Conservation (phyloP, 2,329 filamentous ascomycete species). For the Leptographium flavum region DNA sequence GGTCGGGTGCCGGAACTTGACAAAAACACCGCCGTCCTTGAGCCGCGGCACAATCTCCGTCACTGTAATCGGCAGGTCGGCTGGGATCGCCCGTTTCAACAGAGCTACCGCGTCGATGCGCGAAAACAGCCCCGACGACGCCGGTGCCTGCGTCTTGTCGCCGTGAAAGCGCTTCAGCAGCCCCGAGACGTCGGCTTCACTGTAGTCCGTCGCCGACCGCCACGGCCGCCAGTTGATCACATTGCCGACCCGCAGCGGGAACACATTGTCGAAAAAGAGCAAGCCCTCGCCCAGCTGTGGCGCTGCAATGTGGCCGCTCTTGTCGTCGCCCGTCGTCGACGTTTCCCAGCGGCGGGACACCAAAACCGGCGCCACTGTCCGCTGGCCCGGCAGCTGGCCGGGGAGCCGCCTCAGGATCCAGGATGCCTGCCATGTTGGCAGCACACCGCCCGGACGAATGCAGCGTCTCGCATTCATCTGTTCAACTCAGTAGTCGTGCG, state of each 20-base stretch:
- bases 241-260: conserved; percentile 56
- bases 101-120: conserved; percentile 37
- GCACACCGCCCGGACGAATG: conserved; percentile 5
- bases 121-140: not conserved
- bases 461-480: conserved; percentile 7
- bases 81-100: conserved; percentile 49
- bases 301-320: conserved; percentile 70
- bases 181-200: conserved; percentile 31
- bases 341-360: conserved; percentile 24
- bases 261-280: conserved; percentile 84
- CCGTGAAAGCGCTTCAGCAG: conserved; percentile 38
- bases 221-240: conserved; percentile 29
- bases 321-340: conserved; percentile 40
- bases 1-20: conserved; percentile 56
- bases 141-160: conserved; percentile 12
- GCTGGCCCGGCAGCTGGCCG: not conserved
- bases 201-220: conserved; percentile 18
- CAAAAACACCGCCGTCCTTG: conserved; percentile 85
- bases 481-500: not conserved
- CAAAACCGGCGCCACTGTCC: not conserved
- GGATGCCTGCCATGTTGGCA: not conserved
- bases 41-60: conserved; percentile 71
- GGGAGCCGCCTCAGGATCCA: not conserved
- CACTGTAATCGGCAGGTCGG: conserved; percentile 49
- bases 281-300: conserved; percentile 66